Evolutionary conservation across 768 basidiomycete species (phyloP), one percentile per base, ranked within the genome.

Genomic region (Calocera cornea): DNA sequence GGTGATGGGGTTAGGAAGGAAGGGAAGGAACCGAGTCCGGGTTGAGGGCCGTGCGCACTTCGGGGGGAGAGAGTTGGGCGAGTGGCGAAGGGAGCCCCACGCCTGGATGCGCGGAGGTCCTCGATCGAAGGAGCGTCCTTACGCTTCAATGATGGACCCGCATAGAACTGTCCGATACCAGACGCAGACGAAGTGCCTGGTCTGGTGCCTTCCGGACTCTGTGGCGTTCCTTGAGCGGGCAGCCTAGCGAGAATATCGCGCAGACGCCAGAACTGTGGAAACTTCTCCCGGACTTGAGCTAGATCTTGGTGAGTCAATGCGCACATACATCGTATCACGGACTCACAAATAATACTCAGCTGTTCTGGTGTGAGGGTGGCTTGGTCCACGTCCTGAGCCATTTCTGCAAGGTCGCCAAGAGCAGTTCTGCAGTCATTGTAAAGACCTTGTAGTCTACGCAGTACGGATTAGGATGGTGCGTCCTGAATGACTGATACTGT

Each of bases 231-330:
- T 10, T 27, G 54, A 3, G 54, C 54, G 19, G 69, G 63, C n/a
- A 65, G 31, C 34, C 66, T 67, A 12, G 49, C 64, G 66, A 71
- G 70, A 7, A 71, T 29, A 31, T 71, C 70, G 34, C 70, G 65
- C 12, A 71, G 65, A 11, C 65, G 65, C 60, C 67, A 65, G 49
- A 69, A 71, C 40, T 71, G 70, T 24, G 70, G 70, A 34, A 71
- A 66, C 64, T 71, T 71, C 19, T 67, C 70, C 66, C 67, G 63
- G 66, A 71, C 70, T 38, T 69, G 68, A n/a, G 69, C 70, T 71
- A 66, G 2, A 17, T n/a, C 64, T 34, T 36, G 17, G 41, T 38
- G 44, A 44, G 65, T 49, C 11, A 19, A 41, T 19, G 24, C 16
- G n/a, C 19, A 14, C 50, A 22, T 7, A 10, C 17, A 24, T 22